These are phyloP conservation scores for Cyberlindnera mississippiensis DNA, from an alignment of 805 yeast species.

Conservation along the genomic window DNA sequence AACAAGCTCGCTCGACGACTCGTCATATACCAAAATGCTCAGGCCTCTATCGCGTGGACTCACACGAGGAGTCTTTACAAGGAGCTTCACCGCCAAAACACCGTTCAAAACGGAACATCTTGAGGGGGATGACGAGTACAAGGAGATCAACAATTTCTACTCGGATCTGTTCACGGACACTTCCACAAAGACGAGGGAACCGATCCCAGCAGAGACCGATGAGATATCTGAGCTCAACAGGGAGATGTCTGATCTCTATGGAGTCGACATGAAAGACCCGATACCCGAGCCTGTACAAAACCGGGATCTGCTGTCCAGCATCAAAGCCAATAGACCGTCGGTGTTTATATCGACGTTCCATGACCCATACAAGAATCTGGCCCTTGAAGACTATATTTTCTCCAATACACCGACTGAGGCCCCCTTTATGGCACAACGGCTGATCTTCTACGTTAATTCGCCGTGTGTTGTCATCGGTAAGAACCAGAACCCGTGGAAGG, in stretches of 20 bases:
- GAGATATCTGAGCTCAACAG: constrained; percentile 33
- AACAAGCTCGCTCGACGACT: too few species aligned
- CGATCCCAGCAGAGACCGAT: constrained; percentile 5
- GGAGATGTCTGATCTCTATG: constrained; percentile 31
- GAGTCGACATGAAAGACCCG: constrained; percentile 11
- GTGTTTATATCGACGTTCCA: constrained; percentile 53
- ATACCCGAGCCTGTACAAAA: neutral
- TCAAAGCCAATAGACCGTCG: constrained; percentile 37
- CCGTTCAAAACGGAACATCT: constrained; percentile 11
- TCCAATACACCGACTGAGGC: constrained; percentile 46
- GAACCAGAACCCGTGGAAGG: constrained; percentile 94
- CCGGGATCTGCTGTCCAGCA: constrained; percentile 22
- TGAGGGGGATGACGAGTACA: constrained; percentile 23
- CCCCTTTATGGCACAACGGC: constrained; percentile 37
- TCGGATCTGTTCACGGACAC: constrained; percentile 31
- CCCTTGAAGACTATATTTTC: constrained; percentile 78
- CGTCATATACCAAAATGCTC: too few species aligned
- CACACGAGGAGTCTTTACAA: neutral
- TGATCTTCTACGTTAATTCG: constrained; percentile 69
- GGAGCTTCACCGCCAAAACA: neutral
- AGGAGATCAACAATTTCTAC: constrained; percentile 34
- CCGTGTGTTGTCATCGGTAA: constrained; percentile 94
- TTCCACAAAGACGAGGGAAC: neutral
- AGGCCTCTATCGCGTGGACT: too few species aligned
- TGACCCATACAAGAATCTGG: constrained; percentile 73